Evolutionary conservation across 2,329 filamentous ascomycete genomes (phyloP).

Genomic region (Aspergillus novofumigatus): DNA sequence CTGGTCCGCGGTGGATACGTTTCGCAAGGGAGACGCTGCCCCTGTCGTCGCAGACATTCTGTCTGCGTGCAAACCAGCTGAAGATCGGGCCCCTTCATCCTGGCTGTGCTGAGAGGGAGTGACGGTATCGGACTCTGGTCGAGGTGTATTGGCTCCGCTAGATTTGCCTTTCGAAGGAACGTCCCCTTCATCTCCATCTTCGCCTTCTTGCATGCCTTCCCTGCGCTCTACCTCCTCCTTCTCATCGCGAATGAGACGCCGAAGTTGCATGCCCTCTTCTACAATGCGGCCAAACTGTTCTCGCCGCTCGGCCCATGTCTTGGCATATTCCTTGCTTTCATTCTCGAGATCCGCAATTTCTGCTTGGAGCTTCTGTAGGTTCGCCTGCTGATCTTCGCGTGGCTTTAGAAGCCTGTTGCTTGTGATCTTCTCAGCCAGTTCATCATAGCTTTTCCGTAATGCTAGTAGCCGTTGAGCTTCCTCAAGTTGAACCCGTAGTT

Average conservation of each 20-base stretch:
- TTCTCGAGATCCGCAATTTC: constrained; percentile 84
- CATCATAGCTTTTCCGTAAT: constrained; percentile 80
- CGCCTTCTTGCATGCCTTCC: constrained; percentile 68
- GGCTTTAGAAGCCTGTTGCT: constrained; percentile 73
- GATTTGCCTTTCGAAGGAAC: constrained; percentile 45
- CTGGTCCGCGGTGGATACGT: constrained; percentile 35
- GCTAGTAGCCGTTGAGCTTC: constrained; percentile 70
- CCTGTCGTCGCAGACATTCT: constrained; percentile 26
- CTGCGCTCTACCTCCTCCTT: constrained; percentile 89
- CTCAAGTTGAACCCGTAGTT: constrained; percentile 70
- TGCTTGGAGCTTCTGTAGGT: constrained; percentile 75
- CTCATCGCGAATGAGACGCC: constrained; percentile 84
- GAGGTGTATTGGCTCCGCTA: constrained; percentile 48
- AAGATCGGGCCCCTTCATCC: constrained; percentile 28
- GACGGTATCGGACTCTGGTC: constrained; percentile 44
- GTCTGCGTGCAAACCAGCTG: constrained; percentile 28
- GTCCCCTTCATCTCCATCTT: constrained; percentile 55
- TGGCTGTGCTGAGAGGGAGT: constrained; percentile 33
- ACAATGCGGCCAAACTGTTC: constrained; percentile 87
- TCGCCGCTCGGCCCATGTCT: constrained; percentile 77
- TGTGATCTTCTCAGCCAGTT: constrained; percentile 80
- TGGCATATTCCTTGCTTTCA: constrained; percentile 75
- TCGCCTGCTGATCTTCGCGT: constrained; percentile 75
- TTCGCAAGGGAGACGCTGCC: constrained; percentile 36
- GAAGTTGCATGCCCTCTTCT: constrained; percentile 81